Evolutionary conservation across 148 eudicot genomes (phyloP).

Genomic region (Amaranthus palmeri): DNA sequence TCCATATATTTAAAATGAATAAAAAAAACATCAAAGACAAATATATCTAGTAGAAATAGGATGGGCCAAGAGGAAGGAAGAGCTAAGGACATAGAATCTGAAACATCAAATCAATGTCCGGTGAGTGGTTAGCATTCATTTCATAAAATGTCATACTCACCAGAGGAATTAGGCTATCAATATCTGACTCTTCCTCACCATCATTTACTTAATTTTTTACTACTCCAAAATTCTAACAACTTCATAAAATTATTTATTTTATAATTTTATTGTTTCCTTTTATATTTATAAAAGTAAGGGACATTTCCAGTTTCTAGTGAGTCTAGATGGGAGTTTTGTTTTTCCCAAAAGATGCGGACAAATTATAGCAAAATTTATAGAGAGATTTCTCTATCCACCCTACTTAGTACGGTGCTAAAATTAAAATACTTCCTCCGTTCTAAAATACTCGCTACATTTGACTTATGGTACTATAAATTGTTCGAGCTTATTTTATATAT

Average conservation of each 20-base stretch:
- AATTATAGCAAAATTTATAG: no score
- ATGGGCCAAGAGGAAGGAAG: neutral
- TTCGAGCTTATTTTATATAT: no score
- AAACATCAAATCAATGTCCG: slow-evolving; percentile 48
- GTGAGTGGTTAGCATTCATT: slow-evolving; percentile 21
- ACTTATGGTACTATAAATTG: no score
- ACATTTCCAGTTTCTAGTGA: no score
- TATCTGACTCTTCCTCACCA: slow-evolving; percentile 16
- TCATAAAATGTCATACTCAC: slow-evolving; percentile 33
- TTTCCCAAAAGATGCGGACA: no score
- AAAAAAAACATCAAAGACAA: neutral
- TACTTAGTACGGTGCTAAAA: neutral
- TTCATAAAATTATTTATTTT: no score
- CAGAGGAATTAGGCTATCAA: neutral
- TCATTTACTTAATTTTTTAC: neutral
- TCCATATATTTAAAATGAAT: neutral
- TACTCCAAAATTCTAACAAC: neutral
- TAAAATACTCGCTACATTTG: no score
- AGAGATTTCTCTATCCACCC: neutral
- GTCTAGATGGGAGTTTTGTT: neutral
- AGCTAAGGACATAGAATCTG: slow-evolving; percentile 41
- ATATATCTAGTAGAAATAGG: neutral
- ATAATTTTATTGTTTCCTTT: no score
- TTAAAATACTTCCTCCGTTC: no score
- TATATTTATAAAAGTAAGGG: no score